Conservation (phyloP, 2,329 filamentous ascomycete species). For the Ophiostoma australiae region DNA sequence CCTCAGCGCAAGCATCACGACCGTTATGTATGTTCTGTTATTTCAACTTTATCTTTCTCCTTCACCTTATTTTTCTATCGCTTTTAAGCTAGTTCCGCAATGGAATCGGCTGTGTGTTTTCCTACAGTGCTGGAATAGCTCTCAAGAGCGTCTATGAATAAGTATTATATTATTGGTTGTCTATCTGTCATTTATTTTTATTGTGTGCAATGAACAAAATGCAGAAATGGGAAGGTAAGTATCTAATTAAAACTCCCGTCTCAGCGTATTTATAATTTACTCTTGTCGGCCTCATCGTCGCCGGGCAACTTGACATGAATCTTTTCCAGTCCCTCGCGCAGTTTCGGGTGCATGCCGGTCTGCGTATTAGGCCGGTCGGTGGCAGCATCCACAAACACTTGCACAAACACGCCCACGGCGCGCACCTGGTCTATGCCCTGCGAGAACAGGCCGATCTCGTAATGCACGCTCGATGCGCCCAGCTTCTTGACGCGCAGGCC, state of each 20-base stretch:
- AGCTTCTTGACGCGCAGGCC: conserved; percentile 77
- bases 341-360: conserved; percentile 54
- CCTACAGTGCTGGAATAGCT: conserved; percentile 21
- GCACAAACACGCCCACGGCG: conserved; percentile 79
- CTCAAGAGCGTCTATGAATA: conserved; percentile 14
- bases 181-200: neutral
- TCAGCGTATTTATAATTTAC: neutral
- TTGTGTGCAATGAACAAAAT: neutral
- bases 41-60: neutral
- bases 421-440: conserved; percentile 66
- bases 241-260: neutral
- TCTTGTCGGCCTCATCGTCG: conserved; percentile 20
- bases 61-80: neutral
- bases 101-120: neutral
- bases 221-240: neutral
- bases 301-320: conserved; percentile 39
- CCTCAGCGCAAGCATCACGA: conserved; percentile 23
- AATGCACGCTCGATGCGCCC: conserved; percentile 80
- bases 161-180: neutral
- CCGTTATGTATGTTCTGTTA: conserved; percentile 22
- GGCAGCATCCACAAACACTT: conserved; percentile 78
- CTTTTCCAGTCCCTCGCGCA: conserved; percentile 57
- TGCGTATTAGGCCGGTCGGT: conserved; percentile 61
- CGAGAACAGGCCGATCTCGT: conserved; percentile 84
- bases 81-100: neutral